A percentile compares a stretch with the other conserved stretches of the same genome.
These are phyloP conservation scores for Saccharomycopsis sp. DNA, from an alignment of 805 yeast species.

Conservation along the genomic window DNA sequence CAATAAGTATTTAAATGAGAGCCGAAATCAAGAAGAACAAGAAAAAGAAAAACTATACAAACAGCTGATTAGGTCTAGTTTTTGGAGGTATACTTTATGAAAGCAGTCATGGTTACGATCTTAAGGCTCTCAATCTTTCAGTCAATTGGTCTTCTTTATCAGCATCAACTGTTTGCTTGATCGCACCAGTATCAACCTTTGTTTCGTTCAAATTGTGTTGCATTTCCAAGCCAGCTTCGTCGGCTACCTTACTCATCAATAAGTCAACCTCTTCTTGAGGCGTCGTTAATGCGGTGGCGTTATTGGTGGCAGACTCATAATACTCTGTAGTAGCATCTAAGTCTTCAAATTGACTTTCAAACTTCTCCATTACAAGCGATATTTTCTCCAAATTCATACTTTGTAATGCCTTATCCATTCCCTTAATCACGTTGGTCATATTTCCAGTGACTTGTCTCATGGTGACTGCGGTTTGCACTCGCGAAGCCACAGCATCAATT, in stretches of 20 bases:
- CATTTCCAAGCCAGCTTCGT: conserved; percentile 93
- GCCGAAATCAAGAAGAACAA: too few relatives aligned
- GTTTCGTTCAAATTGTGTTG: conserved; percentile 75
- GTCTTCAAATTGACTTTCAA: conserved; percentile 93
- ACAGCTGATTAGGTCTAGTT: neutral
- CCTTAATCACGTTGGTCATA: conserved; percentile 87
- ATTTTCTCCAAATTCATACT: conserved; percentile 93
- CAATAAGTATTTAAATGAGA: too few relatives aligned
- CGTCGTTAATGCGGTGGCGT: conserved; percentile 79
- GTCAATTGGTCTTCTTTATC: conserved; percentile 85
- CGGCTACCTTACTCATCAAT: conserved; percentile 87
- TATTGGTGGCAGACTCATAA: conserved; percentile 84
- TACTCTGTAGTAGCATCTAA: conserved; percentile 89
- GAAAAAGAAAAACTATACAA: too few relatives aligned
- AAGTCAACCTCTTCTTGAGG: conserved; percentile 95
- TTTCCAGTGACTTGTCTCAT: conserved; percentile 93
- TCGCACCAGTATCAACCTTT: conserved; percentile 39
- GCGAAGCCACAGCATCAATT: conserved; percentile 90
- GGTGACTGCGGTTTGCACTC: conserved; percentile 97
- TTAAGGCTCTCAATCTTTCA: conserved; percentile 80
- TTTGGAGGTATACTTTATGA: neutral
- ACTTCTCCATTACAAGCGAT: conserved; percentile 93
- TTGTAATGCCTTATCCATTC: conserved; percentile 94
- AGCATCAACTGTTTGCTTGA: conserved; percentile 38
- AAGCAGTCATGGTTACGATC: conserved; percentile 35